These are phyloP conservation scores for Aspergillus alliaceus DNA, from an alignment of 2,329 filamentous ascomycete genomes.

Conservation along the genomic window DNA sequence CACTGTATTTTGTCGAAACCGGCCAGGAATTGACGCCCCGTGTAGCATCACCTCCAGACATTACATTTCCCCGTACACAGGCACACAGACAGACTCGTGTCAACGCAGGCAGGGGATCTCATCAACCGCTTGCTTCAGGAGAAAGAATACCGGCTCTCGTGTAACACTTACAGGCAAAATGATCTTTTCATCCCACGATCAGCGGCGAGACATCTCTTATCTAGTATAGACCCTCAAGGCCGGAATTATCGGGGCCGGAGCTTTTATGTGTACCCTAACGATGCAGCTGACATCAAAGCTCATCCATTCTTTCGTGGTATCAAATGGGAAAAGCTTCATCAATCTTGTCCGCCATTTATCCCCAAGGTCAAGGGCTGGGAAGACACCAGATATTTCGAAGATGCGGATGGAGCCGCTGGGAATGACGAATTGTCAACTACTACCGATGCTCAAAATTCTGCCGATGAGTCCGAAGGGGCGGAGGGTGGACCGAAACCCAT, in stretches of 20 bases:
- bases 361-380: constrained; percentile 68
- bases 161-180: constrained; percentile 69
- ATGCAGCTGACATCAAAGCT: constrained; percentile 83
- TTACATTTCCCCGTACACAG: constrained; percentile 68
- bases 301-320: constrained; percentile 84
- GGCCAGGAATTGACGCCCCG: constrained; percentile 14
- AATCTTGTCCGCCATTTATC: constrained; percentile 72
- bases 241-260: constrained; percentile 48
- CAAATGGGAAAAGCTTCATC: constrained; percentile 73
- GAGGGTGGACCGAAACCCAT: background rate
- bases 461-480: constrained; percentile 4
- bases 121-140: constrained; percentile 72
- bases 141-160: constrained; percentile 74
- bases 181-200: constrained; percentile 49
- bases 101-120: constrained; percentile 72
- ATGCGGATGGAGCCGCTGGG: constrained; percentile 58
- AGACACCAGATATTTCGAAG: constrained; percentile 89
- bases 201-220: constrained; percentile 30
- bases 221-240: constrained; percentile 32
- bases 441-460: constrained; percentile 6
- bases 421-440: constrained; percentile 13
- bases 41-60: constrained; percentile 66
- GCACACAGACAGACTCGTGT: constrained; percentile 58
- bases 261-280: constrained; percentile 75
- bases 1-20: background rate